These are phyloP conservation scores for Pichia rugopelliculosa DNA, from an alignment of 805 yeast species.

Conservation along the genomic window DNA sequence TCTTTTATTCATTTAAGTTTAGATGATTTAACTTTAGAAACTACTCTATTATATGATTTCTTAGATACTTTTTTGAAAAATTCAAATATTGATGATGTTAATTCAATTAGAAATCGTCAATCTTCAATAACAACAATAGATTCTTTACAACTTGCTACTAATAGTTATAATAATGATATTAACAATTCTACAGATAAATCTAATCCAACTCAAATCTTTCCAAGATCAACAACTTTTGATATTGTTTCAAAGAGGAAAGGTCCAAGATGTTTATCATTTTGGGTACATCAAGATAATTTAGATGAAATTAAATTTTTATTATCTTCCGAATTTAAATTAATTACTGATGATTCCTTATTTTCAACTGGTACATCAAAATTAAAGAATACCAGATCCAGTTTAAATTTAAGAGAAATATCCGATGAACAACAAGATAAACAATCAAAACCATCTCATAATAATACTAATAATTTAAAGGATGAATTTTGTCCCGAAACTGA, in stretches of 20 bases:
- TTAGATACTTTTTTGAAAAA: constrained; percentile 23
- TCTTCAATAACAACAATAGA: constrained; percentile 19
- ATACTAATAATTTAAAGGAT: constrained; percentile 1
- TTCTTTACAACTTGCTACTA: constrained; percentile 16
- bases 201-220: constrained; percentile 7
- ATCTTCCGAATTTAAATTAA: constrained; percentile 35
- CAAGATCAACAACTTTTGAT: constrained; percentile 31
- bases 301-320: constrained; percentile 44
- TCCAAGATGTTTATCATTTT: constrained; percentile 32
- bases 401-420: constrained; percentile 8
- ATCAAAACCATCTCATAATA: too few species aligned
- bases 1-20: constrained; percentile 59
- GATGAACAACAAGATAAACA: background rate
- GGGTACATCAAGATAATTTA: constrained; percentile 58
- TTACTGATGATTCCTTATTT: constrained; percentile 28
- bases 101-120: constrained; percentile 3
- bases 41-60: constrained; percentile 47
- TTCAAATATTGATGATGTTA: background rate
- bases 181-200: background rate
- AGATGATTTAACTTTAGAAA: constrained; percentile 51
- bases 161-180: background rate
- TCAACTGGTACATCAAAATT: constrained; percentile 15
- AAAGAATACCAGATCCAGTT: constrained; percentile 16
- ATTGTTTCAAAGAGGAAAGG: constrained; percentile 30
- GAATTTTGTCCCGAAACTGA: constrained; percentile 26